Conservation (phyloP, 805 yeast species). For the Candida multigemmis region DNA sequence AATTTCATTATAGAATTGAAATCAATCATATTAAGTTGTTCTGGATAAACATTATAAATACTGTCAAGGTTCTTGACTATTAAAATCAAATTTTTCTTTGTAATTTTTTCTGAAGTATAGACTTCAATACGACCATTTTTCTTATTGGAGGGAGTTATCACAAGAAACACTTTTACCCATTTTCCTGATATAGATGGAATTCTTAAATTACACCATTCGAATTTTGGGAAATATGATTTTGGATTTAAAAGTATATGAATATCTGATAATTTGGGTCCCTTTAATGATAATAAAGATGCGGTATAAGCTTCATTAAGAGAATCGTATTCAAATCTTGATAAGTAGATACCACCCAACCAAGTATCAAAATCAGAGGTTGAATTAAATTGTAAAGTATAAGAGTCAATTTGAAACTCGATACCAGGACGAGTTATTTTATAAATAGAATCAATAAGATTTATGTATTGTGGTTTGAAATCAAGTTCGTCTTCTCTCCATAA, state of each 20-base stretch:
- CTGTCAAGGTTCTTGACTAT: slow-evolving; percentile 35
- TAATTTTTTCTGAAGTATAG: slow-evolving; percentile 38
- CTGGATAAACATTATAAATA: slow-evolving; percentile 52
- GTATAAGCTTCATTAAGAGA: slow-evolving; percentile 56
- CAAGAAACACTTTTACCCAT: slow-evolving; percentile 50
- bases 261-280: slow-evolving; percentile 49
- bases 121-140: slow-evolving; percentile 46
- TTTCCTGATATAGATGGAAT: slow-evolving; percentile 49
- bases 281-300: slow-evolving; percentile 51
- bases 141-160: slow-evolving; percentile 39
- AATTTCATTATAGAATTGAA: slow-evolving; percentile 46
- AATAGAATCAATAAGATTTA: slow-evolving; percentile 41
- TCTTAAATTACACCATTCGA: slow-evolving; percentile 57
- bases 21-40: slow-evolving; percentile 47
- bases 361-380: slow-evolving; percentile 11
- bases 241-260: slow-evolving; percentile 46
- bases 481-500: slow-evolving; percentile 34
- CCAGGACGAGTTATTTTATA: slow-evolving; percentile 8
- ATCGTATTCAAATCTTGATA: slow-evolving; percentile 49
- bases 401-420: slow-evolving; percentile 7
- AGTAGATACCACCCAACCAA: slow-evolving; percentile 41
- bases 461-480: slow-evolving; percentile 40
- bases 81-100: slow-evolving; percentile 44
- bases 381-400: slow-evolving; percentile 13
- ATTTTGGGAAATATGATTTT: slow-evolving; percentile 37